Evolutionary conservation across 495 filamentous ascomycete genomes (phyloP).

Genomic region (Patellaria atrata): DNA sequence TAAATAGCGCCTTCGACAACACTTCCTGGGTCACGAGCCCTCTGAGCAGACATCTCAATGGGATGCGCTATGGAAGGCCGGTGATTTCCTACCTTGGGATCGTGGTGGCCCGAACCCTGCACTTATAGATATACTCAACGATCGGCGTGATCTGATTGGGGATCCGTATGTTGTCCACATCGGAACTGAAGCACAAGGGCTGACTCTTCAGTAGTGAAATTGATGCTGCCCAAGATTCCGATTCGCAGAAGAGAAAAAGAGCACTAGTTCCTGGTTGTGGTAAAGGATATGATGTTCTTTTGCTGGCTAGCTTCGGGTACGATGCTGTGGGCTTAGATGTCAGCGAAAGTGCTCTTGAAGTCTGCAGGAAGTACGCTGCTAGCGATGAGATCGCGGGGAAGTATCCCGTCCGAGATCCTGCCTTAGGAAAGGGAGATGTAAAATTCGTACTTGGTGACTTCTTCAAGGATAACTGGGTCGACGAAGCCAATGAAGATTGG

Average conservation of each 20-base stretch:
- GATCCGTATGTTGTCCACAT: too few species aligned
- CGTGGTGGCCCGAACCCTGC: conserved; percentile 50
- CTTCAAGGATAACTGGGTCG: conserved; percentile 49
- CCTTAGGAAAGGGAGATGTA: conserved; percentile 36
- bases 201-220: too few species aligned
- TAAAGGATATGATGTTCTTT: conserved; percentile 56
- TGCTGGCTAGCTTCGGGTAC: conserved; percentile 56
- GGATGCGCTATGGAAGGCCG: conserved; percentile 50
- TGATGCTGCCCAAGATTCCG: conserved; percentile 18
- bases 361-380: conserved; percentile 34
- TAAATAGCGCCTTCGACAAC: conserved; percentile 16
- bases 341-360: conserved; percentile 40
- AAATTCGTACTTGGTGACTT: conserved; percentile 57
- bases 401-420: conserved; percentile 35
- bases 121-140: conserved; percentile 44
- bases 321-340: conserved; percentile 61
- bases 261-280: conserved; percentile 50
- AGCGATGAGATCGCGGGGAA: conserved; percentile 15
- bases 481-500: conserved; percentile 27
- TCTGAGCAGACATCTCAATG: conserved; percentile 28
- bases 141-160: conserved; percentile 34
- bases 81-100: conserved; percentile 55
- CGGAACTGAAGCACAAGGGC: too few species aligned
- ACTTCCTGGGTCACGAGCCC: conserved; percentile 15
- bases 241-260: conserved; percentile 30